Evolutionary conservation across 768 basidiomycete genomes (phyloP).

Genomic region (Amanita thiersii): DNA sequence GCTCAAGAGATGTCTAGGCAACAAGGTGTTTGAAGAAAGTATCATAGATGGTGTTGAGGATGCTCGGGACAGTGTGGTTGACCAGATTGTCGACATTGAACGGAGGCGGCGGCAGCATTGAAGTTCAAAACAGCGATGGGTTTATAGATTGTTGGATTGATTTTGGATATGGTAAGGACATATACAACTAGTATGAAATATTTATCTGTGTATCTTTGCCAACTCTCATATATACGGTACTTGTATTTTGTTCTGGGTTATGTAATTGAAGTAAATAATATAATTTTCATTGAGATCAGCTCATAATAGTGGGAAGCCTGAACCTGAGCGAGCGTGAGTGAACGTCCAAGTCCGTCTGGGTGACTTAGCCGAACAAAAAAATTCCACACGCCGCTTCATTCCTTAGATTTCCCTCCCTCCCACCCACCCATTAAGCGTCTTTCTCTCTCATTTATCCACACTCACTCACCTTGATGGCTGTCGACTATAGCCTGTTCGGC

Average conservation of each 20-base stretch:
- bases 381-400: no score
- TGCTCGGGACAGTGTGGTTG: constrained; percentile 69
- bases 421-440: no score
- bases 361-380: not conserved
- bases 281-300: no score
- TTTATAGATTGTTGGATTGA: not conserved
- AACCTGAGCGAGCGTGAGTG: no score
- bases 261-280: not conserved
- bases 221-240: not conserved
- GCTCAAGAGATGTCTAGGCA: constrained; percentile 41
- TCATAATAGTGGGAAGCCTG: no score
- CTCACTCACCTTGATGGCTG: constrained; percentile 1
- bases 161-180: constrained; percentile 8
- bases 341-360: no score
- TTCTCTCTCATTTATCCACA: not conserved
- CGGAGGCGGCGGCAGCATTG: constrained; percentile 18
- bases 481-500: constrained; percentile 76
- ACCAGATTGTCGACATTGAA: constrained; percentile 49
- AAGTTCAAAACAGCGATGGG: not conserved
- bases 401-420: no score
- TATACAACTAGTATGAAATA: no score
- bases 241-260: not conserved
- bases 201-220: not conserved
- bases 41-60: constrained; percentile 44
- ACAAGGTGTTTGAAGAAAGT: constrained; percentile 30